Evolutionary conservation across 2,329 filamentous ascomycete genomes (phyloP), one percentile per base, ranked within the genome.

Genomic region (Didymella lethalis): DNA sequence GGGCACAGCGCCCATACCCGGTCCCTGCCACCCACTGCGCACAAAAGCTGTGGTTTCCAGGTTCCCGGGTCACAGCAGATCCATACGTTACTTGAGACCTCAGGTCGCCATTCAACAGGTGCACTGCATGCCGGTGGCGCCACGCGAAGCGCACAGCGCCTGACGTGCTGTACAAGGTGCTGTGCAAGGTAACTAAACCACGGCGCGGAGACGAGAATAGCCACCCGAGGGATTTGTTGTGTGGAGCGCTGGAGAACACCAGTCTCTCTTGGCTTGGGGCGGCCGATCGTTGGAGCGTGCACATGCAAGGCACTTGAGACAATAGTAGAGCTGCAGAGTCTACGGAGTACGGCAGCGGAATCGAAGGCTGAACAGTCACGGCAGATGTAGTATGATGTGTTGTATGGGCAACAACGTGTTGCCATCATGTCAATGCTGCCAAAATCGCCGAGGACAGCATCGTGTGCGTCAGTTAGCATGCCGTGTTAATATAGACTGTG

Each of bases 271-370:
- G 20, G 36, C 36, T 23, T 18, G 36, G 41, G 12, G 25, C 14
- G 12, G 25, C 14, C 25, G 41, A 38, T 18, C 18, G 6, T 20
- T 23, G 40, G 31, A 16, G 31, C 23, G 50, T 53, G 41, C 50
- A 14, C 40, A 59, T 59, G 56, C 41, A 54, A 59, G 56, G 56
- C 44, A 20, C 18, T 31, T 50, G 36, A 49, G 45, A 58, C 56
- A 48, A 29, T 43, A 31, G 38, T 31, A 12, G 23, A 18, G 10
- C 7, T 32, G 18, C 7, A 20, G 38, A 41, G 18, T 23, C 11
- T 41, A 41, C 20, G 20, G 50, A 25, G 44, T 36, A 43, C 50
- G 14, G 46, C 45, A 54, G 48, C 38, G 52, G 38, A 36, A 29
- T 48, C 44, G 45, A 44, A 49, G 29, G 55, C 31, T 38, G 44